Conservation (phyloP, 768 basidiomycete species). For the Boletus coccyginus region DNA sequence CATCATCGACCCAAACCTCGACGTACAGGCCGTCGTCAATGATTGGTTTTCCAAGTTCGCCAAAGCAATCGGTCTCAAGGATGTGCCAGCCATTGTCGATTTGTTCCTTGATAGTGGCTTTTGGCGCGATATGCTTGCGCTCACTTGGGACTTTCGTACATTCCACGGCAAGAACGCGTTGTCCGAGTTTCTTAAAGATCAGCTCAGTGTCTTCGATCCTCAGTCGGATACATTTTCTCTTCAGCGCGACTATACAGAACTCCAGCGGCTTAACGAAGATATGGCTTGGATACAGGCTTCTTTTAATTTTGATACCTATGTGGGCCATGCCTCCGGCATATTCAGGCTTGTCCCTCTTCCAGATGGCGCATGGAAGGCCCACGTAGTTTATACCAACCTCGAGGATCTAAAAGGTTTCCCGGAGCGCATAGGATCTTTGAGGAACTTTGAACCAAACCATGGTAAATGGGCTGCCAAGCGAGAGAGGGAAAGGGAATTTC, state of each 20-base stretch:
- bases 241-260: conserved; percentile 11
- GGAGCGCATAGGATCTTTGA: conserved; percentile 42
- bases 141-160: conserved; percentile 64
- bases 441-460: conserved; percentile 39
- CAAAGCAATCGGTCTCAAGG: conserved; percentile 30
- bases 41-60: conserved; percentile 44
- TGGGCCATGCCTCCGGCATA: conserved; percentile 41
- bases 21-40: conserved; percentile 34
- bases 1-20: conserved; percentile 31
- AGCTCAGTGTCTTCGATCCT: conserved; percentile 32
- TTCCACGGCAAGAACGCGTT: conserved; percentile 45
- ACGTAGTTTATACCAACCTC: conserved; percentile 48
- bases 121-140: conserved; percentile 60
- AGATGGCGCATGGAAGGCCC: conserved; percentile 45
- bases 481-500: conserved; percentile 25
- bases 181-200: conserved; percentile 43
- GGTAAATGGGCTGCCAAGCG: conserved; percentile 33
- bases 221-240: conserved; percentile 23
- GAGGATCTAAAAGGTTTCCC: conserved; percentile 48
- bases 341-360: conserved; percentile 45
- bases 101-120: conserved; percentile 37
- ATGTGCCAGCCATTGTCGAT: conserved; percentile 35
- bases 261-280: conserved; percentile 34
- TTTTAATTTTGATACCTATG: conserved; percentile 44
- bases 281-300: conserved; percentile 42